Percentiles rank a stretch among this genome's conserved stretches.
Conservation (phyloP, 306 rosid genomes). For the Prunus kanzakura region DNA sequence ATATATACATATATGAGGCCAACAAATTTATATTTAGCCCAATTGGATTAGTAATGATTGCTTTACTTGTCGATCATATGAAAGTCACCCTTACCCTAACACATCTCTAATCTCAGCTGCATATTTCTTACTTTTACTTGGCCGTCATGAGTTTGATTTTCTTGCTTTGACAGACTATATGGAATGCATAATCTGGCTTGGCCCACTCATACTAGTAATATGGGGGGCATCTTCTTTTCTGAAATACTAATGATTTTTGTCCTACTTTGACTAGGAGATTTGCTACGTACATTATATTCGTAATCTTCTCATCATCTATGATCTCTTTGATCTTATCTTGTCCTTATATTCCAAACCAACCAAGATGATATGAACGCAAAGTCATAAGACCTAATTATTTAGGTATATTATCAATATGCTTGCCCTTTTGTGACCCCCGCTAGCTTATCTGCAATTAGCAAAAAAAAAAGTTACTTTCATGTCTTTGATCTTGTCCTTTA, state of each 20-base stretch:
- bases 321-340: no score
- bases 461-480: no score
- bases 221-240: background rate
- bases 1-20: background rate
- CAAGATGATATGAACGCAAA: background rate
- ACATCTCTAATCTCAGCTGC: background rate
- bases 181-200: background rate
- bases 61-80: background rate
- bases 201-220: background rate
- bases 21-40: background rate
- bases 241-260: background rate
- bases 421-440: background rate
- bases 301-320: background rate
- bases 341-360: background rate
- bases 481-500: background rate
- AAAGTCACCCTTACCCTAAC: background rate
- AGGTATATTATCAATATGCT: background rate
- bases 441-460: background rate
- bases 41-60: no score
- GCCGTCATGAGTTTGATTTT: background rate
- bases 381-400: background rate
- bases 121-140: background rate
- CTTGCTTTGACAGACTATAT: background rate
- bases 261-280: background rate
- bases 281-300: background rate